Evolutionary conservation across 1,139 yeast species (phyloP).

Genomic region (Ogataea hybrid): DNA sequence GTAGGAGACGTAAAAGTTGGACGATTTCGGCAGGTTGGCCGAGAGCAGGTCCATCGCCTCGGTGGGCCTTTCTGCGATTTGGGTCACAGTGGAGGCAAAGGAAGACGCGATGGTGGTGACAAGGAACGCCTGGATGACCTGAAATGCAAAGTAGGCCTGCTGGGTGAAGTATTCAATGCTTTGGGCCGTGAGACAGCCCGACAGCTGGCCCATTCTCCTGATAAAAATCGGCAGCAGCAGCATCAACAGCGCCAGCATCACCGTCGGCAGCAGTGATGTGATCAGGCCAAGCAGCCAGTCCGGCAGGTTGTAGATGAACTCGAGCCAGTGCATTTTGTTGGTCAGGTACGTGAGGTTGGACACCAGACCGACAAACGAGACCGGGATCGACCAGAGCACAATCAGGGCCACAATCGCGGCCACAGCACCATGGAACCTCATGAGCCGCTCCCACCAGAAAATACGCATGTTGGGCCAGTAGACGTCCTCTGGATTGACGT

Average conservation of each 20-base stretch:
- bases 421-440: conserved; percentile 56
- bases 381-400: conserved; percentile 84
- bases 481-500: conserved; percentile 61
- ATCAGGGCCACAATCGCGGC: conserved; percentile 58
- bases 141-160: conserved; percentile 84
- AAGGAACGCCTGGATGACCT: conserved; percentile 79
- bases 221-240: conserved; percentile 78
- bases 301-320: conserved; percentile 66
- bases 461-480: conserved; percentile 71
- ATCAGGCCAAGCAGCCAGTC: conserved; percentile 55
- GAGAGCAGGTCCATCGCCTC: conserved; percentile 57
- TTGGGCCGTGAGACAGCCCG: conserved; percentile 72
- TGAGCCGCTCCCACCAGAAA: conserved; percentile 79
- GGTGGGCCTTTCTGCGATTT: conserved; percentile 51
- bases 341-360: conserved; percentile 70
- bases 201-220: conserved; percentile 64
- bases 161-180: conserved; percentile 80
- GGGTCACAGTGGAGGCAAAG: conserved; percentile 64
- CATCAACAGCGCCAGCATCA: conserved; percentile 65
- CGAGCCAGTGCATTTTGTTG: conserved; percentile 57
- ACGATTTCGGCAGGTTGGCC: conserved; percentile 61
- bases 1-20: conserved; percentile 66
- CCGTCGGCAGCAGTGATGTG: conserved; percentile 75
- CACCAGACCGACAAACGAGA: conserved; percentile 76
- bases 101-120: conserved; percentile 82